Base-by-base conservation (phyloP, 208 protist genomes). In the Trypanosomatidae sp. region DNA sequence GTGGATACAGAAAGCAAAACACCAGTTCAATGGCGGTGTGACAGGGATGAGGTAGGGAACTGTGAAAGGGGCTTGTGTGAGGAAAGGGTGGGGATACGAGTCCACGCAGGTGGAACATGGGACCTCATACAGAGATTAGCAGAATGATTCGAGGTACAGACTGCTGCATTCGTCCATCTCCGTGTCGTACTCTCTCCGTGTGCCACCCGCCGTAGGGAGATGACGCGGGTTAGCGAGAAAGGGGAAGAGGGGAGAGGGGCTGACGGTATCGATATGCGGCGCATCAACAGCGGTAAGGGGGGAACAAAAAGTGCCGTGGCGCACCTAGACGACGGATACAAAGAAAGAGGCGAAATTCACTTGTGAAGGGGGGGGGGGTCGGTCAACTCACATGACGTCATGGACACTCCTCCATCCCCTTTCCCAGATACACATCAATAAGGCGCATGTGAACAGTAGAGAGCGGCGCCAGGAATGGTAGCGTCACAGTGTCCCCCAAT, bases 401-500 rank as follows among this genome's bases (percentile, higher is more conserved):
- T 39, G 43, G 44, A 17, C 13, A 28, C 64, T 36, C 44, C 25
- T 39, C 62, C 36, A 33, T 8, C 44, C 1, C 15, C 47, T 83
- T 85, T 53, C 87, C 86, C 67, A 50, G 75, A 47, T 89, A 90
- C 22, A 88, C 59, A n/a, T 73, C 79, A 46, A 94, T 59, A 36
- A 96, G 71, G 46, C 84, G 84, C n/a, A 73, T 86, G 55, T 96
- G 83, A 8, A 70, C 70, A 30, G 77, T 62, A 2, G 84, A 75
- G 30, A 96, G 71, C 6, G 73, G 41, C 7, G 60, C 59, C 10
- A 96, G 71, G 72, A 88, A 90, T 10, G 85, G 82, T 1, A 89
- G 58, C 39, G 71, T 73, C 13, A 25, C 68, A 30, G 66, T 9
- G 28, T 79, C 74, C 15, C 79, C 86, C 9, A 96, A 64, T 10